Percentiles rank a stretch among this genome's conserved stretches.
These are phyloP conservation scores for Chiua virens DNA, from an alignment of 768 basidiomycete genomes.

Conservation along the genomic window DNA sequence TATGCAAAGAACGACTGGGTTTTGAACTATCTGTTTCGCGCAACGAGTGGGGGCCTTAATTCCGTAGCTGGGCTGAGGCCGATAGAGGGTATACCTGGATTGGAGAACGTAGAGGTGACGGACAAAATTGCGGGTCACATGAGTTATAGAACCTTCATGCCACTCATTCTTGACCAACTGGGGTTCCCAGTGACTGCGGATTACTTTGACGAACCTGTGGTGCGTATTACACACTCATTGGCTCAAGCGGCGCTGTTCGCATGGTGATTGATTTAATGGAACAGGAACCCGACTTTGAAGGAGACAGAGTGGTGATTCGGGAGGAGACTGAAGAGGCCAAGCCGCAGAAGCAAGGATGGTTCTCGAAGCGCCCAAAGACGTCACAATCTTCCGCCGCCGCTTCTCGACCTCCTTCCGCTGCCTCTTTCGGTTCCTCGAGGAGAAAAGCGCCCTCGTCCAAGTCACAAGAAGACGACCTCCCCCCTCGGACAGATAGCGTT, in stretches of 20 bases:
- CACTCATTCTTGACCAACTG: slow-evolving; percentile 87
- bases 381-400: slow-evolving; percentile 34
- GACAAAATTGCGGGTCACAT: slow-evolving; percentile 92
- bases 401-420: slow-evolving; percentile 51
- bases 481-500: slow-evolving; percentile 54
- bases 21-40: slow-evolving; percentile 93
- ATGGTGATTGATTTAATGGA: slow-evolving; percentile 6
- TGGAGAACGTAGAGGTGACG: slow-evolving; percentile 97
- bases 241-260: background rate
- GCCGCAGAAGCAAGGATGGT: slow-evolving; percentile 69
- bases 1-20: slow-evolving; percentile 96
- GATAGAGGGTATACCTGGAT: slow-evolving; percentile 75
- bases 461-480: slow-evolving; percentile 61
- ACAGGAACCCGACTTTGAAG: slow-evolving; percentile 76
- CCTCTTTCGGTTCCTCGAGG: slow-evolving; percentile 37
- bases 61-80: slow-evolving; percentile 93
- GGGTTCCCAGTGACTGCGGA: slow-evolving; percentile 95
- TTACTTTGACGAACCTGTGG: slow-evolving; percentile 96
- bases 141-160: slow-evolving; percentile 96
- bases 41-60: slow-evolving; percentile 84
- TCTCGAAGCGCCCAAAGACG: slow-evolving; percentile 51
- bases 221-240: slow-evolving; percentile 38
- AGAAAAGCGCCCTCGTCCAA: slow-evolving; percentile 23
- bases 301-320: slow-evolving; percentile 65
- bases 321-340: slow-evolving; percentile 51